Base-by-base conservation (phyloP, 1,284 basidiomycete genomes). In the Trametes pubescens region DNA sequence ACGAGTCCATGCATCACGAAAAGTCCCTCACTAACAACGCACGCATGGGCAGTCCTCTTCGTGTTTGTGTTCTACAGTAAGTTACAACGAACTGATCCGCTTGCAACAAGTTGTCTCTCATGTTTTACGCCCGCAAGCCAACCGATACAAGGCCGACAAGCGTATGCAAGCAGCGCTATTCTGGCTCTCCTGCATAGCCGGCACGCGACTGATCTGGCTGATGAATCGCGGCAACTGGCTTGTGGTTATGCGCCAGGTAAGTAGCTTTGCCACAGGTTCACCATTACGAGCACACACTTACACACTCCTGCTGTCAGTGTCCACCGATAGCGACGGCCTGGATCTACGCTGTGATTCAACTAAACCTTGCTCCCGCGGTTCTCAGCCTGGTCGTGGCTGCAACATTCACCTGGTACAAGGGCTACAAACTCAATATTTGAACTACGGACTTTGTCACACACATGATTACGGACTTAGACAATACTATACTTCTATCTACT, bases 11-110 rank as follows among this genome's bases (percentile, higher is more conserved):
- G 46, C 29, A 34, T 8, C 9, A 49, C 24, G 43, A 11, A 34
- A 18, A 46, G 26, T 8, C 29, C 29, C 10, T 40, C 6, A 16
- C 37, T 53, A 9, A 57, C 21, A 22, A 11, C 18, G 1, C 1
- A 10, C 3, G 2, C 4, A 4, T 24, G 10, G 14, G 26, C 56
- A 92, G 91, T 92, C 64, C 76, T 94, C 63, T 84, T 85, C 0
- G 59, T 91, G 26, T 90, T 92, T 74, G 84, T 93, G 63, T 93
- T 93, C 75, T 93, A 91, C 73, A 89, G 92, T 92, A 71, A 71
- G 91, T 51, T 35, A 24, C 24, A 10, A 22, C 14, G 32, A 11
- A 34, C 8, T 22, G 13, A 22, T 55, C 2, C 51, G 13, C n/a
- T 24, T n/a, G 11, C 57, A 18, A 24, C 29, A 29, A 35, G 5